Evolutionary conservation across 208 protist species (phyloP).

Genomic region (Porcisia hertigi): DNA sequence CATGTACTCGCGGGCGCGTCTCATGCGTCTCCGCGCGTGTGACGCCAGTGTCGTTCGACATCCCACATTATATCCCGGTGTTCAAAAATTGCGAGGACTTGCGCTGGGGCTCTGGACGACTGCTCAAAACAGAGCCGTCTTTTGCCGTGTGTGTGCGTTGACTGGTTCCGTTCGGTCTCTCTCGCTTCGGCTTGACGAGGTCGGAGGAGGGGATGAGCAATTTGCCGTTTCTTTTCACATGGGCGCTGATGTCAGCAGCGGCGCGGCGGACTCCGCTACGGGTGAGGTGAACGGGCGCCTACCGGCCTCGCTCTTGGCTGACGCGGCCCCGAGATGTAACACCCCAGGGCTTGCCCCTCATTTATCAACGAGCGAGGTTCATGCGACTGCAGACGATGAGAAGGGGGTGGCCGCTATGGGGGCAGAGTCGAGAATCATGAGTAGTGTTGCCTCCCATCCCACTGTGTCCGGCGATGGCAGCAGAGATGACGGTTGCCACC

Average conservation of each 20-base stretch:
- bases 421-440: neutral
- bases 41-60: neutral
- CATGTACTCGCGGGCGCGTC: conserved; percentile 4
- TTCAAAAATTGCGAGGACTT: neutral
- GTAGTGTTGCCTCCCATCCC: neutral
- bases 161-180: neutral
- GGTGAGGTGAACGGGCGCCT: neutral
- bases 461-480: neutral
- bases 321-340: neutral
- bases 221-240: conserved; percentile 3
- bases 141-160: neutral
- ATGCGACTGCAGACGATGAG: neutral
- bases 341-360: neutral
- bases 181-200: conserved; percentile 3
- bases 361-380: neutral
- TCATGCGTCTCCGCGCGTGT: neutral
- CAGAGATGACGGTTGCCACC: neutral
- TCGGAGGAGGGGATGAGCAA: neutral
- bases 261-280: neutral
- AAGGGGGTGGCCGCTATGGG: neutral
- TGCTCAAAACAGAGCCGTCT: neutral
- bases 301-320: neutral
- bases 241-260: neutral
- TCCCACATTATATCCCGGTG: neutral
- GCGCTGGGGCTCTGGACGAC: neutral